Base-by-base conservation (phyloP, 1,284 basidiomycete genomes). In the Naganishia sp. region DNA sequence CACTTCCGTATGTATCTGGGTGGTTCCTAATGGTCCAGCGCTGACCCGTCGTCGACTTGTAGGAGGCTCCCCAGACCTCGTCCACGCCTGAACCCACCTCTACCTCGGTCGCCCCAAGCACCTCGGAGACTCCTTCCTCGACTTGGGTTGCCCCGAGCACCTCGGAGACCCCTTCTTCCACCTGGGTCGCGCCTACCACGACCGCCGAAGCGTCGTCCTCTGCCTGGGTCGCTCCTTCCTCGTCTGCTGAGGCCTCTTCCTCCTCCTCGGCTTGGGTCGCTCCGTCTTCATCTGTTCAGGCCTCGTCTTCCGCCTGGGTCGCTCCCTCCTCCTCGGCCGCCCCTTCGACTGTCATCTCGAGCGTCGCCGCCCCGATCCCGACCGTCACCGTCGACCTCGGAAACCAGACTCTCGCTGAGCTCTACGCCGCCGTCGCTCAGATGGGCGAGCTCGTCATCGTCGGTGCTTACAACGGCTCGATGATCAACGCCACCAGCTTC, bases 341-440 rank as follows among this genome's bases (percentile, higher is more conserved):
- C 31, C 35, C 52, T 31, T 32, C 51, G 32, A 32, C 57, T 32
- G 60, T 53, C 47, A 57, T 50, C 41, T 50, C 61, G 21, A 35
- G 63, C 15, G 57, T 64, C 6, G 55, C 56, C n/a, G 56, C 61
- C 6, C 39, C 63, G 7, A 25, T 49, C 35, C 46, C 58, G n/a
- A 63, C 54, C 45, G 47, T 39, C 45, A 64, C 64, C 15, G 60
- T 60, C 11, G 21, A 39, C 42, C 21, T 58, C n/a, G 50, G 39
- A 21, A 35, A 47, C 41, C 35, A 32, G 68, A 99, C 81, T 7
- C 18, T 61, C 31, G 47, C 46, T 15, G 45, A 32, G 13, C 23
- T 61, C 23, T 46, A 46, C 42, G 47, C 35, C 13, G 57, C 57
- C 11, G 57, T 61, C 35, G 57, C 57, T 42, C n/a, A 10, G 13